Percentiles rank a stretch among this genome's conserved stretches.
phyloP scores from a whole-genome alignment of 371 early-diverging fungal species.

The Smittium mucronatum region DNA sequence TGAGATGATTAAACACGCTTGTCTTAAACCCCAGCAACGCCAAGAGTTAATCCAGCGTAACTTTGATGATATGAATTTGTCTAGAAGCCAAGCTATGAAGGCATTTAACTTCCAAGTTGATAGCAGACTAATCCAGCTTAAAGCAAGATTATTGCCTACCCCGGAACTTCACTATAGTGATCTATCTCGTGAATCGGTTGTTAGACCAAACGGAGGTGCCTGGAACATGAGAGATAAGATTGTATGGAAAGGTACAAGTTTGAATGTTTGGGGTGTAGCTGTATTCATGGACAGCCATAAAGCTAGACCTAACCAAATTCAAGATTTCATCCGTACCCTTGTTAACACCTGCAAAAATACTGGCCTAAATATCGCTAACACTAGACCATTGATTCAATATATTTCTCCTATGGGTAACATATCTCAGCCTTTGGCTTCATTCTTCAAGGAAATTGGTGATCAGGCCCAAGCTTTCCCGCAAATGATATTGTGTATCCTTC shows the following conservation, averaged over 20 bases:
- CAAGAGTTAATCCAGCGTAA: constrained; percentile 44
- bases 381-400: constrained; percentile 55
- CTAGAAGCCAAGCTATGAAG: constrained; percentile 38
- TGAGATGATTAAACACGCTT: constrained; percentile 83
- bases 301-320: constrained; percentile 24
- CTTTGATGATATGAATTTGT: constrained; percentile 35
- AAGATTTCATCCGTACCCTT: constrained; percentile 42
- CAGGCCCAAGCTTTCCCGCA: neutral
- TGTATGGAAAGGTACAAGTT: constrained; percentile 54
- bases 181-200: constrained; percentile 43
- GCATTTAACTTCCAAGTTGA: constrained; percentile 56
- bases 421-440: constrained; percentile 50
- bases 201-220: constrained; percentile 62
- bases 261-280: constrained; percentile 76
- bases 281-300: constrained; percentile 35
- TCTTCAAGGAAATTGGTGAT: constrained; percentile 37
- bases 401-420: constrained; percentile 51
- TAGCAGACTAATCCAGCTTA: constrained; percentile 42
- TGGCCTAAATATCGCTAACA: constrained; percentile 42
- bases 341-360: constrained; percentile 38
- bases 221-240: constrained; percentile 89
- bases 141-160: constrained; percentile 58
- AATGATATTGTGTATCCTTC: constrained; percentile 48
- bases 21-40: constrained; percentile 57
- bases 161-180: constrained; percentile 63